These are phyloP conservation scores for Ceriops zippeliana DNA, from an alignment of 345 rosid genomes.

Conservation along the genomic window DNA sequence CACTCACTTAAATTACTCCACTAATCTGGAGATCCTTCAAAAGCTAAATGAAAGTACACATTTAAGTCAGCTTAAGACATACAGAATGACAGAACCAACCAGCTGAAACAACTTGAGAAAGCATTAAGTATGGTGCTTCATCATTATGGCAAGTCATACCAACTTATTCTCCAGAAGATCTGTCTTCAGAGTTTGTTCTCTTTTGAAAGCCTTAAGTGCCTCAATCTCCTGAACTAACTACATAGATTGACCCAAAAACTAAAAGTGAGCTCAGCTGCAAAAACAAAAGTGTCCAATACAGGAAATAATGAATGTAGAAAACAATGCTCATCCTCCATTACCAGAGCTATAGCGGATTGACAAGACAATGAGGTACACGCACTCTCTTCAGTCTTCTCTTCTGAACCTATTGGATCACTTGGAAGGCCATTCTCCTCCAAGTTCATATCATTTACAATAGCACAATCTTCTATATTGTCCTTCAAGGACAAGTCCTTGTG, in stretches of 20 bases:
- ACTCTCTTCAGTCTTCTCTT: conserved; percentile 27
- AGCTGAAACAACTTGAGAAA: neutral
- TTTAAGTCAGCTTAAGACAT: neutral
- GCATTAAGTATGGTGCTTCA: neutral
- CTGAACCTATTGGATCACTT: conserved; percentile 24
- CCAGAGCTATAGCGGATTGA: conserved; percentile 19
- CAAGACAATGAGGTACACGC: conserved; percentile 26
- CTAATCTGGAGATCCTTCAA: conserved; percentile 1
- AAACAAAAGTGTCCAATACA: too few species aligned
- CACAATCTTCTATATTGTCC: conserved; percentile 29
- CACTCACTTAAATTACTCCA: neutral
- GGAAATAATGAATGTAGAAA: too few species aligned
- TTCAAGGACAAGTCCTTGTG: conserved; percentile 20
- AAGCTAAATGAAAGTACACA: neutral
- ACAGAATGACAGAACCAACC: neutral
- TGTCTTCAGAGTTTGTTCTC: conserved; percentile 20
- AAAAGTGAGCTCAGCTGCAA: neutral
- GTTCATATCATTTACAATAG: conserved; percentile 24
- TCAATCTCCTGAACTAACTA: conserved; percentile 25
- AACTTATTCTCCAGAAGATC: conserved; percentile 20
- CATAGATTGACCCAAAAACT: neutral
- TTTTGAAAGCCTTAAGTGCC: conserved; percentile 25
- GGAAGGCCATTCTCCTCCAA: conserved; percentile 19
- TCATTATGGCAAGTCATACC: conserved; percentile 11
- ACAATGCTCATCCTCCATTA: neutral